phyloP scores from a whole-genome alignment of 2,329 filamentous ascomycete genomes.

The Xylariaceae sp. region DNA sequence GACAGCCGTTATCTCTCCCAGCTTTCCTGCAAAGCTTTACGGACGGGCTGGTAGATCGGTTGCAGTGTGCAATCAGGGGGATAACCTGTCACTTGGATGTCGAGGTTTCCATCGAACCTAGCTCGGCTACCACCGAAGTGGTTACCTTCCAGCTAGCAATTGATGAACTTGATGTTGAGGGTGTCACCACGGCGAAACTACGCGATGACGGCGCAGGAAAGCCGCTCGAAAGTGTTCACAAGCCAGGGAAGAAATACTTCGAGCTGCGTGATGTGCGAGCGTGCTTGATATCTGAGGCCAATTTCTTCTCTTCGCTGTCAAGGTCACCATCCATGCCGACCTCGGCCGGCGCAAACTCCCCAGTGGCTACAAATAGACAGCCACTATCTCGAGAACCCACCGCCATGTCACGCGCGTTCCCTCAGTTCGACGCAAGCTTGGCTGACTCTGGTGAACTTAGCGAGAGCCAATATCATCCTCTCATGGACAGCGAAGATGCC shows the following conservation, averaged over 20 bases:
- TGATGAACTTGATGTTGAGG: conserved; percentile 63
- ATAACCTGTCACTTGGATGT: conserved; percentile 65
- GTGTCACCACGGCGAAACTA: conserved; percentile 47
- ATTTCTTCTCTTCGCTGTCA: conserved; percentile 58
- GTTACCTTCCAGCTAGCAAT: conserved; percentile 64
- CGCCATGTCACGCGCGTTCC: conserved; percentile 15
- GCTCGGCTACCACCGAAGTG: conserved; percentile 44
- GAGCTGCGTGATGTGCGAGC: conserved; percentile 61
- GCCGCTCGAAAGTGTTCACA: conserved; percentile 38
- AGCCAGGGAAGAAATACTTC: conserved; percentile 63
- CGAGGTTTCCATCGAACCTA: conserved; percentile 49
- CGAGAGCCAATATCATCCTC: conserved; percentile 31
- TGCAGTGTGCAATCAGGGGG: conserved; percentile 61
- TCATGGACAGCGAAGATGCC: conserved; percentile 52
- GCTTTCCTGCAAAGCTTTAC: conserved; percentile 67
- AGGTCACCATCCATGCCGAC: conserved; percentile 57
- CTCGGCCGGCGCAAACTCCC: conserved; percentile 48
- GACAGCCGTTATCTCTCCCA: conserved; percentile 65
- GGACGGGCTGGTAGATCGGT: conserved; percentile 68
- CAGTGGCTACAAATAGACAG: conserved; percentile 31
- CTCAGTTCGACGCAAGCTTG: conserved; percentile 23
- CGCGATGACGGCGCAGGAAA: conserved; percentile 26
- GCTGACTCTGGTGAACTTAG: conserved; percentile 31
- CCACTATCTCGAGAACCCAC: conserved; percentile 23
- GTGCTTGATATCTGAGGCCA: conserved; percentile 63